These are phyloP conservation scores for Acer saccharum DNA, from an alignment of 345 rosid species.

Conservation along the genomic window DNA sequence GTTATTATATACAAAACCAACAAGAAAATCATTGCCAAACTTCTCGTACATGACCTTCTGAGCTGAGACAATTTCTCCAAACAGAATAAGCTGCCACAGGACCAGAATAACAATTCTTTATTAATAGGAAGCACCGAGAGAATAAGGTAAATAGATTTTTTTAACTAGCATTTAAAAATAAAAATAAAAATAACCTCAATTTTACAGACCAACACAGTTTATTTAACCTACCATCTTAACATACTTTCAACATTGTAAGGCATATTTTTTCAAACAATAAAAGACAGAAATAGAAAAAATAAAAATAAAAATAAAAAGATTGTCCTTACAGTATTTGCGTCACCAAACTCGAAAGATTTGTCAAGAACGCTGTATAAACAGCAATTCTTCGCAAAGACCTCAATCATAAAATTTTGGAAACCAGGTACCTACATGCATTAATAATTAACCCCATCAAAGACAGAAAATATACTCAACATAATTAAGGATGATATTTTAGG, in stretches of 20 bases:
- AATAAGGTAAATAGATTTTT: not conserved
- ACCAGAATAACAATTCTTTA: not conserved
- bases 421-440: slow-evolving; percentile 67
- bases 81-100: slow-evolving; percentile 65
- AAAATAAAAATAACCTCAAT: not conserved
- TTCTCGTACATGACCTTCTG: slow-evolving; percentile 96
- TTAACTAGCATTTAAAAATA: not conserved
- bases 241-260: not conserved
- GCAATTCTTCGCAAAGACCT: slow-evolving; percentile 73
- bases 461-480: not conserved
- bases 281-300: not conserved
- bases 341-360: slow-evolving; percentile 83
- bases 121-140: not conserved
- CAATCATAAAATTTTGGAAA: slow-evolving; percentile 72
- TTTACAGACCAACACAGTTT: not conserved
- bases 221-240: not conserved
- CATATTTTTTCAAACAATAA: not conserved
- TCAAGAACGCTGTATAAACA: slow-evolving; percentile 87
- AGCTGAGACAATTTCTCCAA: slow-evolving; percentile 81
- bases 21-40: slow-evolving; percentile 78
- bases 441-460: not conserved
- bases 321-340: slow-evolving; percentile 83
- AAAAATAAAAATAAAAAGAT: not conserved
- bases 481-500: not conserved
- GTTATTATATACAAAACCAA: slow-evolving; percentile 56